Conservation (phyloP, 1,284 basidiomycete genomes). For the Cryptococcus hybrid region DNA sequence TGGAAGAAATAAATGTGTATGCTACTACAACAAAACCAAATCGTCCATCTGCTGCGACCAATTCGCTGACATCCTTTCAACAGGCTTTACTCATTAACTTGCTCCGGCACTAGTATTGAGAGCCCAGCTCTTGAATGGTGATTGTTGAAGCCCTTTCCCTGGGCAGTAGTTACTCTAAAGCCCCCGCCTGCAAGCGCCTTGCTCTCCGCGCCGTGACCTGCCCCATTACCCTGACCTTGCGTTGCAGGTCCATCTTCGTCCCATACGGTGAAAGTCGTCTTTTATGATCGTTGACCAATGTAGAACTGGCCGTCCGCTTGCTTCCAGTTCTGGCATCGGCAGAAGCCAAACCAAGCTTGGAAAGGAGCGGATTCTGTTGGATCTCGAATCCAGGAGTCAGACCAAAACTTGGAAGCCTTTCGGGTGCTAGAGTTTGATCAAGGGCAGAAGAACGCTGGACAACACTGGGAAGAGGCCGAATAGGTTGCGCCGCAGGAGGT, state of each 20-base stretch:
- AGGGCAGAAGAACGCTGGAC: conserved; percentile 30
- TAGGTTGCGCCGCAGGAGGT: conserved; percentile 1
- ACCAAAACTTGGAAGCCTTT: conserved; percentile 44
- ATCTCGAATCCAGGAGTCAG: conserved; percentile 5
- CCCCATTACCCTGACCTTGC: no score
- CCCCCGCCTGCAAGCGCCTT: no score
- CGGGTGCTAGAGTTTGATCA: conserved; percentile 47
- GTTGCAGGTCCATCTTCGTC: conserved; percentile 6
- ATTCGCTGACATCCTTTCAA: no score
- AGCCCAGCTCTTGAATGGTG: no score
- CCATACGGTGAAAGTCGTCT: conserved; percentile 14
- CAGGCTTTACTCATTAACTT: no score
- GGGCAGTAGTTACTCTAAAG: no score
- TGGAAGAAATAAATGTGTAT: no score
- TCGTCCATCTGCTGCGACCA: no score
- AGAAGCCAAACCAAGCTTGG: conserved; percentile 3
- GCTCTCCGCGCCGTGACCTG: no score
- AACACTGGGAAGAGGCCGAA: conserved; percentile 28
- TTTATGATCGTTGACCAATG: conserved; percentile 31
- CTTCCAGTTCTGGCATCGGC: conserved; percentile 38
- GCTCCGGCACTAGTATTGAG: no score
- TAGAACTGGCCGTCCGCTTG: conserved; percentile 48
- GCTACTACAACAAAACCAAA: no score
- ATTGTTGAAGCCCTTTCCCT: no score
- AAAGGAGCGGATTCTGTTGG: neutral